A percentile compares a stretch with the other conserved stretches of the same genome.
phyloP scores from a whole-genome alignment of 1,284 basidiomycete genomes.

The Tranzscheliella williamsii region DNA sequence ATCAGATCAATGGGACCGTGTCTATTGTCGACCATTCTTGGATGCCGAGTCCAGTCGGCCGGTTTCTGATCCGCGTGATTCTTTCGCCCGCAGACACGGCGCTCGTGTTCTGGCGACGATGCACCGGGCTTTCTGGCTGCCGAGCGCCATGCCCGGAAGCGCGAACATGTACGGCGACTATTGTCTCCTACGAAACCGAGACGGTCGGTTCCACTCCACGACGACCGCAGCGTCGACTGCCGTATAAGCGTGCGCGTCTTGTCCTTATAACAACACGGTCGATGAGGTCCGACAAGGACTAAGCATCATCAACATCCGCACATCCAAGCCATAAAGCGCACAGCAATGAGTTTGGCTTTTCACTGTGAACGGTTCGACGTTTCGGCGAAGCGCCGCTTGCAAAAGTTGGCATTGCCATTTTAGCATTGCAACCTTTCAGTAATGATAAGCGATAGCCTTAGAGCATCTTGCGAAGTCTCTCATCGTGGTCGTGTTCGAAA shows the following conservation, averaged over 20 bases:
- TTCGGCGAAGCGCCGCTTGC: too few relatives aligned
- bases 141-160: conserved; percentile 28
- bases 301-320: too few relatives aligned
- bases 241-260: too few relatives aligned
- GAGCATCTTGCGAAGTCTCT: conserved; percentile 42
- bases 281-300: too few relatives aligned
- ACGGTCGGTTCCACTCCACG: conserved; percentile 7
- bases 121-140: conserved; percentile 49
- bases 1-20: conserved; percentile 30
- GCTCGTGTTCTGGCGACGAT: conserved; percentile 16
- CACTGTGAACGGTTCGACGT: too few relatives aligned
- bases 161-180: conserved; percentile 47
- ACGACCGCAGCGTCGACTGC: too few relatives aligned
- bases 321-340: too few relatives aligned
- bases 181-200: conserved; percentile 38
- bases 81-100: neutral
- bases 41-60: conserved; percentile 43
- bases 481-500: conserved; percentile 44
- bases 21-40: conserved; percentile 49
- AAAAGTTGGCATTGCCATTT: too few relatives aligned
- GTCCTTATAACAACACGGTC: too few relatives aligned
- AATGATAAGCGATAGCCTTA: too few relatives aligned
- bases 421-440: too few relatives aligned
- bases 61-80: conserved; percentile 7
- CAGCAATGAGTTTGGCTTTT: too few relatives aligned